Evolutionary conservation across 1,139 yeast species (phyloP), one percentile per base, ranked within the genome.

Genomic region (Blastobotrys arbuscula): DNA sequence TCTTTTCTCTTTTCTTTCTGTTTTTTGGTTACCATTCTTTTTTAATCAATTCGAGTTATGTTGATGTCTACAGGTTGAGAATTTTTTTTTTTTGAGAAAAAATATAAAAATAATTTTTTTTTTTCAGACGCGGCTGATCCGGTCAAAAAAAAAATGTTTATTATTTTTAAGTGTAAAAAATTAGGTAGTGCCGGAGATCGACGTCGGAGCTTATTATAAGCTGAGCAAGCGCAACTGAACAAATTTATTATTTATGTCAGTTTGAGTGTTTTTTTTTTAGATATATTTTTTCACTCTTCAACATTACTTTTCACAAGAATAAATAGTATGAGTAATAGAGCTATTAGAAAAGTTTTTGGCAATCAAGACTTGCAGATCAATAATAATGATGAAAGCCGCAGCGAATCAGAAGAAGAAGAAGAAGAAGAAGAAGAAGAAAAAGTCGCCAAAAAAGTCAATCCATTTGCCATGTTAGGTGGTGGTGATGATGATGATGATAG

Each of bases 1-100:
- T 85, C 94, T 68, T 82, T 84, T 58, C 75, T 75, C 69, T 84
- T 84, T 55, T 83, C 86, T 46, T 76, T 73, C 69, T 74, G 79
- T 71, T 82, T 83, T 39, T 54, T 56, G 18, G 75, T 54, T 10
- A 59, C 64, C 64, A 60, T 61, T 15, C n/a, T n/a, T n/a, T 20
- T 23, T 39, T 21, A 2, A 18, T 35, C 16, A 33, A 10, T 33
- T 33, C 7, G 7, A 8, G 7, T 23, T 31, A 33, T 40, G 30
- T 20, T 35, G 26, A 15, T 34, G 38, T 31, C 18, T 16, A 30
- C 12, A 8, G 16, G 37, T 10, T 34, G 37, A 34, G 10, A 13
- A 28, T 28, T n/a, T n/a, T n/a, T n/a, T 21, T 8, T 16, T 18
- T 19, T 40, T 6, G 4, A 15, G 39, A 23, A n/a, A 23, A 19